Evolutionary conservation across 2,329 filamentous ascomycete genomes (phyloP), one percentile per base, ranked within the genome.

Genomic region (Colletotrichum sp.): DNA sequence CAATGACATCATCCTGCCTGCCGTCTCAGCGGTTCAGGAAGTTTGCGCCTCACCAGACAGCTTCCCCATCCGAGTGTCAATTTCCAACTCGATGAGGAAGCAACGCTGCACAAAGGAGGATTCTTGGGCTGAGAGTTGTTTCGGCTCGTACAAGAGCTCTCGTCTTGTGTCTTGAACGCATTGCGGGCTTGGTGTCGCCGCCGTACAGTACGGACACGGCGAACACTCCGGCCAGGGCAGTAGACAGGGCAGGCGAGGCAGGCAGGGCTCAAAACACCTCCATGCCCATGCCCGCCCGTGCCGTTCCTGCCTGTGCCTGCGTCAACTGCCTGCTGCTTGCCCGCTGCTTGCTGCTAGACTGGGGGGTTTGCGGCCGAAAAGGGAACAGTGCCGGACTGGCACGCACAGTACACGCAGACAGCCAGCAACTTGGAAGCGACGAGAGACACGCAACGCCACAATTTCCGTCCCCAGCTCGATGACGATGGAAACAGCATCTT

Each of bases 401-500:
- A 30, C 30, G 72, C 39, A 74, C 72, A 59, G 72, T 66, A 68
- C 34, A 32, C 28, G 21, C 59, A 75, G 52, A 55, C 57, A 67
- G 39, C 59, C 43, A 57, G 60, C 55, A 55, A 60, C 48, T 26
- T 32, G 28, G 59, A 63, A 34, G 59, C 30, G 28, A n/a, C 52
- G 30, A 68, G 55, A 75, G 70, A 75, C 73, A 75, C 59, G 73
- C 63, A 59, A 72, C 63, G 73, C 73, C 73, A 75, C 70, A 68
- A 73, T 75, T 71, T 75, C 73, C 73, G 73, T 75, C 73, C 70
- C 73, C 73, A 64, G 73, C 36, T 73, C 57, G 57, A 73, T 75
- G 73, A 75, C 73, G 73, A 75, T 73, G 69, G 34, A 57, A 73
- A 60, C 73, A 57, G 69, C 57, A 12, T 18, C n/a, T 64, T 67